Evolutionary conservation across 768 basidiomycete species (phyloP).

Genomic region (Pholiota molesta): DNA sequence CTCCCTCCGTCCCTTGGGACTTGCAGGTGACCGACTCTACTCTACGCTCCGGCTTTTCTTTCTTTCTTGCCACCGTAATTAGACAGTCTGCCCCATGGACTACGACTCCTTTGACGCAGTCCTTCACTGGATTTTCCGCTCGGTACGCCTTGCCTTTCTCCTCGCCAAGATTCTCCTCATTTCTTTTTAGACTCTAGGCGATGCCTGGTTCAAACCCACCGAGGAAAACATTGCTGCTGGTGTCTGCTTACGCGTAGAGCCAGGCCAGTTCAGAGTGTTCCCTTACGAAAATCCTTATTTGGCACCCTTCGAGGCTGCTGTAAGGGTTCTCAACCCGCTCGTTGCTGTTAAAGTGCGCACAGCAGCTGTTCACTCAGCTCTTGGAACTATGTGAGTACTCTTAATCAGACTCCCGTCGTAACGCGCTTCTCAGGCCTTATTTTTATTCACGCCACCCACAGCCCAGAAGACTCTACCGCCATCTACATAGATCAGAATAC

Average conservation of each 20-base stretch:
- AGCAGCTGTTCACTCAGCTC: constrained; percentile 79
- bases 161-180: not conserved
- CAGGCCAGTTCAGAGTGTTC: constrained; percentile 76
- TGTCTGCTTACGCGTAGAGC: constrained; percentile 72
- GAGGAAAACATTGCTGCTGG: constrained; percentile 82
- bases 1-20: constrained; percentile 29
- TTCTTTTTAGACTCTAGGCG: constrained; percentile 65
- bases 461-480: constrained; percentile 58
- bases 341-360: constrained; percentile 83
- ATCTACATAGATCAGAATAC: constrained; percentile 80
- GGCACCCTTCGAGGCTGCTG: constrained; percentile 80
- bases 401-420: not conserved
- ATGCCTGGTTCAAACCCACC: constrained; percentile 86
- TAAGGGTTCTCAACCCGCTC: constrained; percentile 76
- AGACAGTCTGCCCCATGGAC: constrained; percentile 49
- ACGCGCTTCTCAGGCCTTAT: constrained; percentile 3
- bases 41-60: constrained; percentile 36
- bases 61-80: constrained; percentile 34
- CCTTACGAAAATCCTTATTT: constrained; percentile 85
- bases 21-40: constrained; percentile 32
- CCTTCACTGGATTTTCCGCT: constrained; percentile 78
- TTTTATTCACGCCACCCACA: constrained; percentile 27
- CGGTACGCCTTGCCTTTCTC: constrained; percentile 42
- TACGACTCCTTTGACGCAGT: constrained; percentile 83
- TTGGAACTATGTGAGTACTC: constrained; percentile 63